Base-by-base conservation (phyloP, 768 basidiomycete genomes). In the Fomitopsis pulvina region DNA sequence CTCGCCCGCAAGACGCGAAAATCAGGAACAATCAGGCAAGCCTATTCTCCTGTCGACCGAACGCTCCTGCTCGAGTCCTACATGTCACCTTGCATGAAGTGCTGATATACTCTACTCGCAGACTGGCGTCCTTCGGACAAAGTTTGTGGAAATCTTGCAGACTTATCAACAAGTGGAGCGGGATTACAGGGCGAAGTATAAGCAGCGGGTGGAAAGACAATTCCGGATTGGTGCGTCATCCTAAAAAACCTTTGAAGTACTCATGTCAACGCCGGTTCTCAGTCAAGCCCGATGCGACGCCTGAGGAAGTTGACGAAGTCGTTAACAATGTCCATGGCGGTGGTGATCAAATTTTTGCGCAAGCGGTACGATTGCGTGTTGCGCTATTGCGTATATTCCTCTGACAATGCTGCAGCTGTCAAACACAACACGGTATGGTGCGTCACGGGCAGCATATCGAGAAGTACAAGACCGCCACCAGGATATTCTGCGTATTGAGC, bases 271-370 rank as follows among this genome's bases (percentile, higher is more conserved):
- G 30, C 34, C 28, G 27, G 39, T 12, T 22, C 2, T 45, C 0
- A 90, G 92, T 93, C 49, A 96, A 96, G 70, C 93, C 92, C 42
- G 83, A 94, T 66, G 94, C 94, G 4, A 82, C 92, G 0, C 84
- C 84, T 1, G 91, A 95, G 48, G 94, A 97, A 68, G 73, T 97
- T 53, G 71, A 75, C 45, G 83, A 87, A 14, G 92, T 88, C n/a
- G 84, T 93, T 28, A 84, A 93, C 58, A 85, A 91, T 58, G 85
- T 88, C 40, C 77, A 76, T 45, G 85, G 84, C 43, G 77, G 79
- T 25, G 66, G 66, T 38, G 64, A 66, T 25, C 93, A 96, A 65
- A 85, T 96, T 47, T 97, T 97, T 73, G 83, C 85, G 52, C 90
- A 91, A 70, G 87, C 90, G 51, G 89, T 60, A 2, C 14, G n/a